Percentiles rank a stretch among this genome's conserved stretches.
Evolutionary conservation across 148 eudicot genomes (phyloP).

Genomic region (Spergularia marina): DNA sequence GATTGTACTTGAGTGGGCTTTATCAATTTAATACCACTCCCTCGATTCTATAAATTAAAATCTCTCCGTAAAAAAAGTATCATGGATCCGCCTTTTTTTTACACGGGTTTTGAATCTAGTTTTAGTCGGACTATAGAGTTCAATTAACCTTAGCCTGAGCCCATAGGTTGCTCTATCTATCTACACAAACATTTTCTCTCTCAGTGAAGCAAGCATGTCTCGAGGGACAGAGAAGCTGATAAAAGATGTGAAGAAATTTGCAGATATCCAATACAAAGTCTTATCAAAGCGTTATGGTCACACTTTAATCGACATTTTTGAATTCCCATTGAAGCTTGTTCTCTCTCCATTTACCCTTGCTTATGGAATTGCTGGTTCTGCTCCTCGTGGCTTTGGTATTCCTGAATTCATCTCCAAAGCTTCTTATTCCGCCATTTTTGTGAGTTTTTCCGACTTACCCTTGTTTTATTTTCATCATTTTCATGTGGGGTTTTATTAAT

Average conservation of each 20-base stretch:
- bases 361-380: conserved; percentile 70
- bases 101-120: too few relatives aligned
- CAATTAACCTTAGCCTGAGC: too few relatives aligned
- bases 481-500: background rate
- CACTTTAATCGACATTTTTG: conserved; percentile 45
- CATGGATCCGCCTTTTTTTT: too few relatives aligned
- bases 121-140: too few relatives aligned
- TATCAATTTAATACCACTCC: too few relatives aligned
- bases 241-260: conserved; percentile 34
- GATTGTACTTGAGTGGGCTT: too few relatives aligned
- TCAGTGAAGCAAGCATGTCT: conserved; percentile 30
- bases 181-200: background rate
- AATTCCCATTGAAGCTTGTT: conserved; percentile 59
- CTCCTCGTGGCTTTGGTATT: conserved; percentile 84
- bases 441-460: conserved; percentile 24
- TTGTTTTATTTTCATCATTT: background rate
- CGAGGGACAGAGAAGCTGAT: conserved; percentile 40
- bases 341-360: conserved; percentile 77
- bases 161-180: too few relatives aligned
- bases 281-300: conserved; percentile 50
- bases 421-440: conserved; percentile 70
- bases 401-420: conserved; percentile 79
- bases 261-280: conserved; percentile 42
- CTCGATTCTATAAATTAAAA: too few relatives aligned
- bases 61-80: too few relatives aligned